These are phyloP conservation scores for Puccinia horiana DNA, from an alignment of 1,284 basidiomycete genomes.

Conservation along the genomic window DNA sequence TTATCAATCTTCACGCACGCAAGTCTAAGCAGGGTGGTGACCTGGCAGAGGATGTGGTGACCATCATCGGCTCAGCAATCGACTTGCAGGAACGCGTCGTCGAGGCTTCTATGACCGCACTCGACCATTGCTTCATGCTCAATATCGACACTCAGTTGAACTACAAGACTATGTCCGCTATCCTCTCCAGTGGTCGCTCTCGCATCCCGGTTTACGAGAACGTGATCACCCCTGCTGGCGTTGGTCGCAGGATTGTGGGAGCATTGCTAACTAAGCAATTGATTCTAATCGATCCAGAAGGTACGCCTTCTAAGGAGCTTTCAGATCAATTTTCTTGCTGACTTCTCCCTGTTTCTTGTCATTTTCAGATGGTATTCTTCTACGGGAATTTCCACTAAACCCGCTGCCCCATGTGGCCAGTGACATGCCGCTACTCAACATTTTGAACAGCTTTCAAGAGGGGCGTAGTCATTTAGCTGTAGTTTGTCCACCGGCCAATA, in stretches of 20 bases:
- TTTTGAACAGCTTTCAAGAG: constrained; percentile 87
- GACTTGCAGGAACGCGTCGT: constrained; percentile 71
- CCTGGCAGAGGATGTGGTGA: constrained; percentile 71
- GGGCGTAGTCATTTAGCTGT: constrained; percentile 89
- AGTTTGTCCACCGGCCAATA: constrained; percentile 62
- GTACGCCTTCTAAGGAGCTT: background rate
- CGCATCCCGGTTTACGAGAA: constrained; percentile 62
- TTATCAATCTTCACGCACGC: constrained; percentile 70
- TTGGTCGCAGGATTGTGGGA: constrained; percentile 25
- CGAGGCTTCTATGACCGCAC: constrained; percentile 76
- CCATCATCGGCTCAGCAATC: constrained; percentile 73
- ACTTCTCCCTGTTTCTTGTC: background rate
- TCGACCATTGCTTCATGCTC: constrained; percentile 72
- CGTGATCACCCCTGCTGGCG: background rate
- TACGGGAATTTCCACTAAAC: constrained; percentile 77
- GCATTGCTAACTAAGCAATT: constrained; percentile 44
- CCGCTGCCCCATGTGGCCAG: constrained; percentile 80
- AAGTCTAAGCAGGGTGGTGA: constrained; percentile 67
- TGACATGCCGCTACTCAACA: constrained; percentile 80
- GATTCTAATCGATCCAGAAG: constrained; percentile 46
- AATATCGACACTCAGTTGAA: constrained; percentile 73
- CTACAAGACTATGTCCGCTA: constrained; percentile 72
- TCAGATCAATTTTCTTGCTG: background rate
- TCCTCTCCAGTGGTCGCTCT: constrained; percentile 77
- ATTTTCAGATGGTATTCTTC: constrained; percentile 69